These are phyloP conservation scores for Coelastrella sp. DNA, from an alignment of 139 green algal species.

Conservation along the genomic window DNA sequence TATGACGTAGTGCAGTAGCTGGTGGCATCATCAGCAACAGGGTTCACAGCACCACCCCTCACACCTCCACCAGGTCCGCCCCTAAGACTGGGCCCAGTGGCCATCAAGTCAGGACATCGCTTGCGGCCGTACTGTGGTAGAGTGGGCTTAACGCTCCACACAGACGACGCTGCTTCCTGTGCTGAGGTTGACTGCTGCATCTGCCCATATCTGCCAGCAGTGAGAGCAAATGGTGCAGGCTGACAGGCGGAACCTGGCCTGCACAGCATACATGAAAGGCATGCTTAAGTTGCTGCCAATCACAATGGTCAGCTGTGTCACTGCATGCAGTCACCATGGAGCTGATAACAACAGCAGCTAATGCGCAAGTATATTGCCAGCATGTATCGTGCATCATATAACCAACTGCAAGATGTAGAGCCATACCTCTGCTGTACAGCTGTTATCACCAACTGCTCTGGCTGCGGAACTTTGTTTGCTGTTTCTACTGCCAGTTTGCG, in stretches of 20 bases:
- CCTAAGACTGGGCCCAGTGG: constrained; percentile 36
- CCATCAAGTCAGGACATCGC: constrained; percentile 52
- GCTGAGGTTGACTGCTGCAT: constrained; percentile 21
- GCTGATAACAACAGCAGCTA: no score
- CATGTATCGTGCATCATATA: no score
- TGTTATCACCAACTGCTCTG: neutral
- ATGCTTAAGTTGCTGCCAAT: no score
- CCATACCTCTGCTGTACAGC: neutral
- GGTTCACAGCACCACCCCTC: neutral
- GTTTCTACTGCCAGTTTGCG: neutral
- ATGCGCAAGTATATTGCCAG: no score
- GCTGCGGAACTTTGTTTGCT: neutral
- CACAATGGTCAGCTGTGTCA: no score
- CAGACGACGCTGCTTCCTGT: constrained; percentile 9
- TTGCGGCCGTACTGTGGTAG: constrained; percentile 50
- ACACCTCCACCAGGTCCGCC: neutral
- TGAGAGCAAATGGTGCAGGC: neutral
- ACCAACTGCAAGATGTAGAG: no score
- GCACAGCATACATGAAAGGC: no score
- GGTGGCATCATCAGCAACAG: constrained; percentile 36
- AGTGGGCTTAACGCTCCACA: constrained; percentile 46
- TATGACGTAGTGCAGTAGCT: constrained; percentile 45
- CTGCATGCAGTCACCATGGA: no score
- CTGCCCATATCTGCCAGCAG: neutral
- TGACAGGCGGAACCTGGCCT: constrained; percentile 18